Evolutionary conservation across 73 alveolate genomes (phyloP).

Genomic region (Halteria grandinella): DNA sequence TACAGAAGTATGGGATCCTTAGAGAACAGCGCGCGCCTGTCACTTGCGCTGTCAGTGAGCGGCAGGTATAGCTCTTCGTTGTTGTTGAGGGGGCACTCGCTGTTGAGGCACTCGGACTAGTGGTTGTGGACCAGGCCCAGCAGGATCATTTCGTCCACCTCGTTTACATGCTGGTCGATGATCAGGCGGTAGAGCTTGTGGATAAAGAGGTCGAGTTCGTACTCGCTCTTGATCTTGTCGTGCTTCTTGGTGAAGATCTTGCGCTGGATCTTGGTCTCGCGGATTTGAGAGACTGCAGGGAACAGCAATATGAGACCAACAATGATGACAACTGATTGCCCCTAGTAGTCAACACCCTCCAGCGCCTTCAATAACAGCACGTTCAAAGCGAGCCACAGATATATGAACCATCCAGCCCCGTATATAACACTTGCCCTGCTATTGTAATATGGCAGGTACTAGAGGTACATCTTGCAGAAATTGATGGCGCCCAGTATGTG

Average conservation of each 20-base stretch:
- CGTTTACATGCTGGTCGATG: constrained; percentile 55
- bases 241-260: constrained; percentile 55
- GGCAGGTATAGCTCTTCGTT: constrained; percentile 53
- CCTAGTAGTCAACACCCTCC: constrained; percentile 52
- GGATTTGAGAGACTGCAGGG: constrained; percentile 35
- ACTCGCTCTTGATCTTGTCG: constrained; percentile 61
- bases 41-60: constrained; percentile 34
- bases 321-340: constrained; percentile 47
- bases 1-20: constrained; percentile 48
- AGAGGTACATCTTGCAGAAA: constrained; percentile 56
- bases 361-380: constrained; percentile 33
- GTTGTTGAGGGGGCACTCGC: constrained; percentile 62
- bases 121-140: constrained; percentile 59
- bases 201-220: constrained; percentile 52
- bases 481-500: constrained; percentile 52
- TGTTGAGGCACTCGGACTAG: constrained; percentile 45
- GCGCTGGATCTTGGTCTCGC: constrained; percentile 40
- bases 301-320: constrained; percentile 41
- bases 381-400: constrained; percentile 51
- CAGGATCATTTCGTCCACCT: constrained; percentile 51
- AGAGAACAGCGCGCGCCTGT: constrained; percentile 36
- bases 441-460: constrained; percentile 60
- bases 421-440: constrained; percentile 16
- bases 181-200: constrained; percentile 54
- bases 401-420: constrained; percentile 58